These are phyloP conservation scores for Coprinopsis sp. DNA, from an alignment of 768 basidiomycete species.

Conservation along the genomic window DNA sequence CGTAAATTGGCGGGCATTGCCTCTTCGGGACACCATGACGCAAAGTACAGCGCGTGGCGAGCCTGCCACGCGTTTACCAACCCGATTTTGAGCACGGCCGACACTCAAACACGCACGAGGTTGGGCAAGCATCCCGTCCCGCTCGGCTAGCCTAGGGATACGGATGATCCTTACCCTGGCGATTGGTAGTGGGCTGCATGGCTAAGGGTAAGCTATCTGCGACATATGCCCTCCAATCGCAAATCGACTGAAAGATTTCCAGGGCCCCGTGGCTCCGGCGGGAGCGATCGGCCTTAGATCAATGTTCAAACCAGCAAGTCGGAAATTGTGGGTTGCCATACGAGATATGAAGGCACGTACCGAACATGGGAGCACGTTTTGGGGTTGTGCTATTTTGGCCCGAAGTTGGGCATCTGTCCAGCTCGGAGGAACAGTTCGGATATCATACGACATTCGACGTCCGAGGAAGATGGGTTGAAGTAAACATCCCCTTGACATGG, in stretches of 20 bases:
- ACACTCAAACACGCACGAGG: too few species aligned
- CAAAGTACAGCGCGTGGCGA: too few species aligned
- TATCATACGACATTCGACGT: background rate
- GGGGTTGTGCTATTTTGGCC: background rate
- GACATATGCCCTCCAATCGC: background rate
- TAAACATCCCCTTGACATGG: too few species aligned
- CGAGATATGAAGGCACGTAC: background rate
- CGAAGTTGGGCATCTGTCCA: background rate
- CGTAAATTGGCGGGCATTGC: too few species aligned
- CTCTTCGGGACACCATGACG: too few species aligned
- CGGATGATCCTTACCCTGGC: background rate
- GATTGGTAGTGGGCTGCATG: background rate
- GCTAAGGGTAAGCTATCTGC: slow-evolving; percentile 1
- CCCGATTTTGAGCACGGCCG: too few species aligned
- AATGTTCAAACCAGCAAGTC: background rate
- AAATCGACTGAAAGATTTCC: background rate
- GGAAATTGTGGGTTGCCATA: background rate
- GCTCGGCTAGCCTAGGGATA: too few species aligned
- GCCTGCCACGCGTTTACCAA: too few species aligned
- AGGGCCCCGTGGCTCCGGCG: background rate
- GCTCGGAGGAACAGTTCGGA: slow-evolving; percentile 1
- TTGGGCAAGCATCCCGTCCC: too few species aligned
- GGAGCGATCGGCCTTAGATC: background rate
- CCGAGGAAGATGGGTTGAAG: too few species aligned
- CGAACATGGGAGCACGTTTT: background rate